Evolutionary conservation across 106 monocot species (phyloP).

Genomic region (Iris macrosiphon): DNA sequence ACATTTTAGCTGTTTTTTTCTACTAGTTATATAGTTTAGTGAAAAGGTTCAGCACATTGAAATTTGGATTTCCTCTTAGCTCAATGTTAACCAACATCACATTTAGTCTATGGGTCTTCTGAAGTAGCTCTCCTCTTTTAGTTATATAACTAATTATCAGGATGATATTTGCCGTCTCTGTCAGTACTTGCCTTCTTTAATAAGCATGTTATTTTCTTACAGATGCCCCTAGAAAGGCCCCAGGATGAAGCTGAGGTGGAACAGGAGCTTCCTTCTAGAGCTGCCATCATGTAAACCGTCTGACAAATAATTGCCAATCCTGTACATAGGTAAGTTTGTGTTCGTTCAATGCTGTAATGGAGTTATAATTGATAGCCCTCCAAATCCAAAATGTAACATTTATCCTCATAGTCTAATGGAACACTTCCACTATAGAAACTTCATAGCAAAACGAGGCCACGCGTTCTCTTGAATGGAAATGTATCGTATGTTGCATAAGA

Average conservation of each 20-base stretch:
- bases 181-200: too few relatives aligned
- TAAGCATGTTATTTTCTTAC: conserved; percentile 24
- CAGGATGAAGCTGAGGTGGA: conserved; percentile 59
- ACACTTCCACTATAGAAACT: neutral
- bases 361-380: conserved; percentile 15
- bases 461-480: neutral
- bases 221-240: conserved; percentile 28
- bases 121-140: neutral
- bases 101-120: neutral
- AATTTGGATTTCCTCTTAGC: neutral
- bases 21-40: neutral
- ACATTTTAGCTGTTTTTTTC: neutral
- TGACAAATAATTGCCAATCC: conserved; percentile 1
- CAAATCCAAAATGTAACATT: conserved; percentile 20
- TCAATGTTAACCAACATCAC: neutral
- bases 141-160: too few relatives aligned
- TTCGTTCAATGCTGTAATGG: conserved; percentile 7
- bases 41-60: neutral
- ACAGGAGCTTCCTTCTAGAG: conserved; percentile 48
- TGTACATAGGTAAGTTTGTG: conserved; percentile 34
- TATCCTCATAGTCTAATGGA: neutral
- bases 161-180: too few relatives aligned
- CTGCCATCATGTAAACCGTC: conserved; percentile 58
- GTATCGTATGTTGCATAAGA: neutral
- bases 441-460: neutral